Evolutionary conservation across 1,284 basidiomycete species (phyloP), one percentile per base, ranked within the genome.

Genomic region (Marasmius tenuissimus): DNA sequence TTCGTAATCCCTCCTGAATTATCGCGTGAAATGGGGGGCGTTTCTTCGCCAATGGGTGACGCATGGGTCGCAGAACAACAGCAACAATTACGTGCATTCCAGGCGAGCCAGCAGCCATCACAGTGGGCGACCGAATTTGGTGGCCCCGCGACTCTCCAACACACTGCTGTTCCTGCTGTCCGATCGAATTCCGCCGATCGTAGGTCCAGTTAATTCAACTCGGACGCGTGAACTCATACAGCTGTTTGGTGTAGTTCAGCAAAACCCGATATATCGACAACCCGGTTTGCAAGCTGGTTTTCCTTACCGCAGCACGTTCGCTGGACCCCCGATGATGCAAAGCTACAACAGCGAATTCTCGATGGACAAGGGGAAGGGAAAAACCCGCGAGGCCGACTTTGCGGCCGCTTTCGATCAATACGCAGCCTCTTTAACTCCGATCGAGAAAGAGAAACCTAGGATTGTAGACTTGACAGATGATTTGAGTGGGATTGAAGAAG

Each of bases 361-460:
- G 73, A 74, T 59, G 66, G 75, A 71, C 33, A 87, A 84, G 73
- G 91, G 85, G 59, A 93, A 90, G 74, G 90, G 87, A 18, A 93
- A 89, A 71, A 84, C 80, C 63, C 85, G 81, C 66, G 90, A 90
- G 66, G 87, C 83, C 6, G 92, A 92, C 73, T 94, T 91, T 68
- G 91, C 91, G 67, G 85, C 85, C 34, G 92, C 90, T 1, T 91
- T 93, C 73, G 86, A 85, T 16, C 81, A 89, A 68, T 78, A 82
- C 4, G 75, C 78, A 40, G 82, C 81, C 14, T 84, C 84, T 9
- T 70, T 87, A 18, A 68, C 72, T 40, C 72, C 78, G 11, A 62
- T 69, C 27, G 78, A 85, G 64, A 68, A 73, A 33, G 77, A 81
- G 33, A 77, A 76, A 34, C 80, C 85, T 8, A 72, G 78, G 40